Percentiles rank a stretch among this genome's conserved stretches.
Evolutionary conservation across 805 yeast genomes (phyloP).

Genomic region (Starmerella stellata): DNA sequence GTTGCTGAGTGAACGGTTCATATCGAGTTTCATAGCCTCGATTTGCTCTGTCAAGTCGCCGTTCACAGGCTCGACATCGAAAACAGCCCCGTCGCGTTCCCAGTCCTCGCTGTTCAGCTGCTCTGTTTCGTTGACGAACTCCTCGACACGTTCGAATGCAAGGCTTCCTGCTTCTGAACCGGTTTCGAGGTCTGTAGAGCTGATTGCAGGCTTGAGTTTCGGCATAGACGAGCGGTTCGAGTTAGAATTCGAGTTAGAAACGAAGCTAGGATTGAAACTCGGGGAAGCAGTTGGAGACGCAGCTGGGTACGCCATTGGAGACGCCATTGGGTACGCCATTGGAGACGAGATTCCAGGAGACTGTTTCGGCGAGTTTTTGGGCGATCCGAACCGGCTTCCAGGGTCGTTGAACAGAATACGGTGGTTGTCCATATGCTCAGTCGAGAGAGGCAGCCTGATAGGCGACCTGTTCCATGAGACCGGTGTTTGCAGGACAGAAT

Average conservation of each 20-base stretch:
- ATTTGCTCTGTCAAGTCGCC: background rate
- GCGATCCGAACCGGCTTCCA: conserved; percentile 10
- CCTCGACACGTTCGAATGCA: background rate
- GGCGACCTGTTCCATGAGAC: background rate
- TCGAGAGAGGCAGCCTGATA: background rate
- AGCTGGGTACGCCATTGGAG: too few relatives aligned
- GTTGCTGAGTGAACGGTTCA: background rate
- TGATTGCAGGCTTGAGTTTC: conserved; percentile 5
- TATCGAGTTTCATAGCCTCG: background rate
- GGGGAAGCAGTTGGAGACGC: too few relatives aligned
- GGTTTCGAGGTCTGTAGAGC: background rate
- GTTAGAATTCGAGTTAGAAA: background rate
- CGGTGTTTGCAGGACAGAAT: background rate
- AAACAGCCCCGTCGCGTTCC: background rate
- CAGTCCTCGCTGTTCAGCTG: background rate
- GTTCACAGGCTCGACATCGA: background rate
- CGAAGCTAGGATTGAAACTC: background rate
- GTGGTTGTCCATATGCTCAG: background rate
- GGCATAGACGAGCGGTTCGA: conserved; percentile 2
- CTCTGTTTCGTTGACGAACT: conserved; percentile 1
- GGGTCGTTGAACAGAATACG: conserved; percentile 9
- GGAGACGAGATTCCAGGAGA: too few relatives aligned
- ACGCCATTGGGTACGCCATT: too few relatives aligned
- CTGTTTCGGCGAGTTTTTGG: conserved; percentile 5
- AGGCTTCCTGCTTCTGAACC: background rate